Base-by-base conservation (phyloP, 495 filamentous ascomycete genomes). In the Penicillium maclennaniae region DNA sequence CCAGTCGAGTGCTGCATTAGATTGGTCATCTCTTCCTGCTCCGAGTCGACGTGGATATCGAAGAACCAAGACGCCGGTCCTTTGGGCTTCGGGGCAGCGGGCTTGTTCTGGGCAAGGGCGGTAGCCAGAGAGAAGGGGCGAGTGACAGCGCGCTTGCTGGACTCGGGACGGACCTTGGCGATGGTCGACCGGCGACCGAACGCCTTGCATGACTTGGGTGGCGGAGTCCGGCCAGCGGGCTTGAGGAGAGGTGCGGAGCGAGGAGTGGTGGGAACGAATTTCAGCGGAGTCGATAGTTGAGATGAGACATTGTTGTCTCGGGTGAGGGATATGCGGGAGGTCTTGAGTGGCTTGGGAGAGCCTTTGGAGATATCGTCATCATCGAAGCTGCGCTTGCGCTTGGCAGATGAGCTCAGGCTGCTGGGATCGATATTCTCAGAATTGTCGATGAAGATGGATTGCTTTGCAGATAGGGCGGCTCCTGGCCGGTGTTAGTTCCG, bases 31-130 rank as follows among this genome's bases (percentile, higher is more conserved):
- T 92, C 84, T 58, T 98, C 89, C 58, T 95, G 87, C 27, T 83
- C 81, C 0, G 88, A 88, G 69, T 98, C 93, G 65, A 96, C 92
- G 62, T 98, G 85, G 68, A 98, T 97, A 39, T 91, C 85, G 67
- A 97, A 97, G 73, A 86, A 86, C 92, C 92, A 97, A 15, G 80
- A 80, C 20, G 83, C 81, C 21, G 79, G 82, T 41, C 73, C 66
- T 45, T 79, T 77, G 12, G 46, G 28, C 21, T 75, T 71, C 2
- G 58, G 45, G 26, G 53, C 65, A 72, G 51, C 76, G 17, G 69
- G 26, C 51, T 71, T 75, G 45, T 62, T 47, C 45, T 64, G 60
- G 7, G 70, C 61, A n/a, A 95, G 79, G 12, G 89, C 89, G 17
- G 87, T 84, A 57, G 89, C 86, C 51, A 93, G 83, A 40, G 86